Evolutionary conservation across 345 rosid species (phyloP).

Genomic region (Eucalyptus tenuipes): DNA sequence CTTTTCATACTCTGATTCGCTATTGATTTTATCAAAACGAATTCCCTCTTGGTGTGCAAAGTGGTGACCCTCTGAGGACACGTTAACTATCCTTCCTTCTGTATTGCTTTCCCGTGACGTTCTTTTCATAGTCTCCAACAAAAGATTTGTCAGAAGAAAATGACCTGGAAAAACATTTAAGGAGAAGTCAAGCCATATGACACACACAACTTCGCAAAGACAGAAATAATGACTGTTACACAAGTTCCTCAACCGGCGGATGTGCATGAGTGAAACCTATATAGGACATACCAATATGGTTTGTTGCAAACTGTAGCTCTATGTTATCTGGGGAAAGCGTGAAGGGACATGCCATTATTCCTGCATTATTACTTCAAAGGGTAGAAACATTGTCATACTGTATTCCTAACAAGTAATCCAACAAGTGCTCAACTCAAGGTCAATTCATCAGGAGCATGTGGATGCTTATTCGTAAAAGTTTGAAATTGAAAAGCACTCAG

Average conservation of each 20-base stretch:
- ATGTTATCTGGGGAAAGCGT: conserved; percentile 41
- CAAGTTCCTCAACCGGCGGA: not conserved
- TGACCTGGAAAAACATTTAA: conserved; percentile 18
- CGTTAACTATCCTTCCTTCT: conserved; percentile 38
- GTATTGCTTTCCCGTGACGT: conserved; percentile 15
- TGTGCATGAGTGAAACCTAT: not conserved
- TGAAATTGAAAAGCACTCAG: not conserved
- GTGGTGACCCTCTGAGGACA: conserved; percentile 23
- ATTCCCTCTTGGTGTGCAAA: conserved; percentile 31
- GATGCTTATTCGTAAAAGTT: not conserved
- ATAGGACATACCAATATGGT: conserved; percentile 33
- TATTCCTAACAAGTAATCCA: not conserved
- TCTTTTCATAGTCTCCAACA: conserved; percentile 33
- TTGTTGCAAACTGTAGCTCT: conserved; percentile 45
- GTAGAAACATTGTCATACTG: not conserved
- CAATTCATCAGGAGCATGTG: not conserved
- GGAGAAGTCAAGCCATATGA: not conserved
- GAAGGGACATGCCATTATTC: conserved; percentile 29
- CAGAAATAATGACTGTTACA: not conserved
- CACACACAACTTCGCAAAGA: not conserved
- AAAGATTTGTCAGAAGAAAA: conserved; percentile 35
- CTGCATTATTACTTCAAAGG: conserved; percentile 24
- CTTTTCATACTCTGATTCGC: conserved; percentile 14
- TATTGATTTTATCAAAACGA: conserved; percentile 26
- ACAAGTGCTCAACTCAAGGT: not conserved